phyloP scores from a whole-genome alignment of 805 yeast genomes.

The Cyberlindnera mycetangii region DNA sequence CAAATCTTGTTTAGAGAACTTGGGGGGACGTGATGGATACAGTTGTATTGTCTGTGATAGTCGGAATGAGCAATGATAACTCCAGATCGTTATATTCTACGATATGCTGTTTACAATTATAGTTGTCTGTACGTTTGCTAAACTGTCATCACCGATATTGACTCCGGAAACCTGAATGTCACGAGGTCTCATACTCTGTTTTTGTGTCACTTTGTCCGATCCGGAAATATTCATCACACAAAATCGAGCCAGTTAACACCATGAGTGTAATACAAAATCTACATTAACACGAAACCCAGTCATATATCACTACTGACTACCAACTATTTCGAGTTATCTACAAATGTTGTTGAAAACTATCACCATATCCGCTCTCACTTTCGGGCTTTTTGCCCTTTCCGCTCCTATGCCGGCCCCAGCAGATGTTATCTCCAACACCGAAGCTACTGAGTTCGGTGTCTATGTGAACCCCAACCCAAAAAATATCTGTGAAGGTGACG shows the following conservation, averaged over 20 bases:
- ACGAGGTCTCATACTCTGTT: background rate
- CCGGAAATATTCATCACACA: background rate
- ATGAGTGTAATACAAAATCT: background rate
- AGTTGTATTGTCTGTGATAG: conserved; percentile 41
- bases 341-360: conserved; percentile 16
- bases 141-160: too few species aligned
- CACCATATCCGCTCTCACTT: conserved; percentile 1
- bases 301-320: background rate
- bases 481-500: conserved; percentile 43
- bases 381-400: background rate
- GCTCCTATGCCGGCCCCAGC: background rate
- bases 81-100: too few species aligned
- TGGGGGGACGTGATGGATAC: conserved; percentile 36
- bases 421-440: conserved; percentile 22
- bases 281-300: too few species aligned
- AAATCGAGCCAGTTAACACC: background rate
- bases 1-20: conserved; percentile 47
- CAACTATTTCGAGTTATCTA: background rate
- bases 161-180: background rate
- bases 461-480: conserved; percentile 47
- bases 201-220: background rate
- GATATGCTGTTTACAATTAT: too few species aligned
- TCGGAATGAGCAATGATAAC: background rate
- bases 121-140: too few species aligned
- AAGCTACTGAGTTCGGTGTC: conserved; percentile 35